Evolutionary conservation across 139 green algal species (phyloP), one percentile per base, ranked within the genome.

Genomic region (Chlamydomonas applanata): DNA sequence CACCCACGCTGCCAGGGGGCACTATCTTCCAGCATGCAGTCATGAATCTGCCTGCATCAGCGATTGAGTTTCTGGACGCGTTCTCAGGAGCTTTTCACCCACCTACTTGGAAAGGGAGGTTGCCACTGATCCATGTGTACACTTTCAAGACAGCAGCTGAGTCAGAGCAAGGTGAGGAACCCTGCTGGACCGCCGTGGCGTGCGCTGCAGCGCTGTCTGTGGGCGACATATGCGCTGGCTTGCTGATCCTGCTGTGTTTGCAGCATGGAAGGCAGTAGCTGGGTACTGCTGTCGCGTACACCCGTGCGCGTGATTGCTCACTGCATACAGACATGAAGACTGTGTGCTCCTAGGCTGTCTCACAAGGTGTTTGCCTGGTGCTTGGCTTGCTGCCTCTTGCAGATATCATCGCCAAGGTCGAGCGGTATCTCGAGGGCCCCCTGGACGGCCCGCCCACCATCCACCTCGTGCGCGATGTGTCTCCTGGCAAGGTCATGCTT

Each of bases 1-100:
- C 40, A 49, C 40, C 40, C 40, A 49, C 40, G 7, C 40, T 49
- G 5, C 27, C 53, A 20, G 73, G 73, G 25, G 79, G 79, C 2
- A 0, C 79, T 30, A 14, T 66, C 4, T 66, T 75, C 22, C 69
- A 90, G 56, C 74, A 86, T 60, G 82, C 73, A 25, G 79, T 98
- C 16, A 98, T 98, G 93, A 99, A 99, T 83, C 85, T 98, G 62
- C 95, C 95, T 27, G 93, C 92, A 1, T 89, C 85, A 14, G 94
- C 89, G 0, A 81, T 97, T 0, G 86, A 94, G 62, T 98, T 98
- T 64, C 76, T 98, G 66, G 93, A 97, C 76, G 91, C 88, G 1
- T 94, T 97, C 72, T 52, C 66, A 2, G 91, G 91, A 0, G 72
- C 80, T 1, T 97, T 97, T 69, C 65, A 87, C 49, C 76, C 72